Evolutionary conservation across 805 yeast genomes (phyloP), one percentile per base, ranked within the genome.

Genomic region (Teunomyces kruisii): DNA sequence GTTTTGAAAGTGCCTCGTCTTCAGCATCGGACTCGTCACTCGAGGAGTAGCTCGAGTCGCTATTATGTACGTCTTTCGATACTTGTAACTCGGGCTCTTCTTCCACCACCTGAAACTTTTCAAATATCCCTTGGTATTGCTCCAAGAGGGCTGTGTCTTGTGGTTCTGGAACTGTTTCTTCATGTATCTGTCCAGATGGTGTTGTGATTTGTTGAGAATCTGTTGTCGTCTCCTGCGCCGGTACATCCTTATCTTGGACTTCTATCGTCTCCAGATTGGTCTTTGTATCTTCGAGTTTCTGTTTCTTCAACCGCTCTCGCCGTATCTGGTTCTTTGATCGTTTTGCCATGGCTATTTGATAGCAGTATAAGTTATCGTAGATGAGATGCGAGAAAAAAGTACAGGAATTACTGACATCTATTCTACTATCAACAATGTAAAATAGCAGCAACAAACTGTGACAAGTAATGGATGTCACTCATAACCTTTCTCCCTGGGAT

Each of bases 261-360:
- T 27, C 39, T 27, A 29, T 15, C 4, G 30, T 3, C 12, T 30
- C 38, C 16, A 22, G 32, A 7, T 9, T n/a, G 13, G 10, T 14
- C 16, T 17, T 28, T 6, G 19, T 6, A 27, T 15, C 22, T 14
- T 43, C 43, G 10, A 12, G 15, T n/a, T 37, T 43, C 39, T 31
- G 37, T 17, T 28, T 32, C 39, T n/a, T 26, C 16, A 22, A 14
- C 24, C 43, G 15, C 46, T 74, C 83, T 45, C 85, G 61, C 45
- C 85, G 61, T 17, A 77, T 54, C 57, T 78, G 83, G 57, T 80
- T 80, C 64, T 79, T 80, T 7, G 78, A 65, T 48, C 79, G 47
- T 40, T 51, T 56, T 13, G 51, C 59, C 65, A 38, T 38, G 40
- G 22, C 5, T 38, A 28, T 10, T n/a, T 26, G 28, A 9, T 8